Conservation (phyloP, 805 yeast species). For the Lipomyces kockii region DNA sequence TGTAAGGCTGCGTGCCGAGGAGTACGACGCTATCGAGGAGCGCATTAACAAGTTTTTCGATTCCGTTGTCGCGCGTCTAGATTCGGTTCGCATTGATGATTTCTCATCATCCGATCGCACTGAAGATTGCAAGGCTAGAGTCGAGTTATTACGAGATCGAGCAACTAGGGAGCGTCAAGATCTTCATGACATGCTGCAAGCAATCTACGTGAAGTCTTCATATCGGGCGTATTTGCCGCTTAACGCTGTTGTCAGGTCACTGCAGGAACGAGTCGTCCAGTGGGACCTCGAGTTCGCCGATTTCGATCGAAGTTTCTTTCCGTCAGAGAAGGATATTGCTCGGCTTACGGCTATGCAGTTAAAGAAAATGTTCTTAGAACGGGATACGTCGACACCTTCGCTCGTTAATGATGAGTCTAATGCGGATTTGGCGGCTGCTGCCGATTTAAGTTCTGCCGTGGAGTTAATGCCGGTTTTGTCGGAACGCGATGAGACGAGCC, state of each 20-base stretch:
- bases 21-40: slow-evolving; percentile 57
- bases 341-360: slow-evolving; percentile 87
- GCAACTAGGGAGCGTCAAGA: slow-evolving; percentile 57
- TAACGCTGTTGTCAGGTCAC: slow-evolving; percentile 67
- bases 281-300: slow-evolving; percentile 87
- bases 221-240: slow-evolving; percentile 72
- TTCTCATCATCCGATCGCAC: slow-evolving; percentile 67
- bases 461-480: slow-evolving; percentile 33
- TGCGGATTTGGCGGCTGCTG: slow-evolving; percentile 1
- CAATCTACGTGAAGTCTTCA: slow-evolving; percentile 57
- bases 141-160: slow-evolving; percentile 60
- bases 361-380: slow-evolving; percentile 69
- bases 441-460: slow-evolving; percentile 24
- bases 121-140: slow-evolving; percentile 65
- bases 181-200: slow-evolving; percentile 54
- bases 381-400: slow-evolving; percentile 32
- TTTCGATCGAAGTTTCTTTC: slow-evolving; percentile 78
- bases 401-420: slow-evolving; percentile 25
- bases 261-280: slow-evolving; percentile 79
- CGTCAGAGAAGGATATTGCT: slow-evolving; percentile 91
- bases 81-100: slow-evolving; percentile 77
- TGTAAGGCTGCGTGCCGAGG: slow-evolving; percentile 67
- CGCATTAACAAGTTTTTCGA: slow-evolving; percentile 68
- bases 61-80: slow-evolving; percentile 70
- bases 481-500: slow-evolving; percentile 4